These are phyloP conservation scores for Fusarium irregulare DNA, from an alignment of 2,329 filamentous ascomycete genomes.

Conservation along the genomic window DNA sequence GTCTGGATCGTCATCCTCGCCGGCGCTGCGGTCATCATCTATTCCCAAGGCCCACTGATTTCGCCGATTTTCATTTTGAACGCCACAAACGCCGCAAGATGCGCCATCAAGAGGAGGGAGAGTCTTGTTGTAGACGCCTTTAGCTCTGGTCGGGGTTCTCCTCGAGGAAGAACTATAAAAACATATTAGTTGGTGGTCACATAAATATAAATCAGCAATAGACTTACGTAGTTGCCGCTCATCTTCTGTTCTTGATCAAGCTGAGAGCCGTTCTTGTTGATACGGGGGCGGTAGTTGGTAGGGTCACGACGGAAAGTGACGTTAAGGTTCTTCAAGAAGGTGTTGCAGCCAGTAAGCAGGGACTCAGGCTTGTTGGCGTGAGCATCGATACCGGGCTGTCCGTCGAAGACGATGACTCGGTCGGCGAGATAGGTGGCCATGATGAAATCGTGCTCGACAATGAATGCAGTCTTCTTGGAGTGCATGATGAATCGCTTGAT, in stretches of 20 bases:
- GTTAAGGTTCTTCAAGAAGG: slow-evolving; percentile 94
- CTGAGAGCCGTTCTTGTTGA: slow-evolving; percentile 97
- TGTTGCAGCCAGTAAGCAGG: slow-evolving; percentile 94
- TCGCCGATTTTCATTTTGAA: slow-evolving; percentile 57
- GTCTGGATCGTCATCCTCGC: slow-evolving; percentile 75
- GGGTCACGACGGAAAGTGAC: slow-evolving; percentile 99
- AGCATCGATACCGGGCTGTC: slow-evolving; percentile 87
- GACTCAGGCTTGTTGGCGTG: slow-evolving; percentile 92
- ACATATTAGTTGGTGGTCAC: slow-evolving; percentile 25
- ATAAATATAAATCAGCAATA: neutral
- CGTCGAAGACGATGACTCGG: slow-evolving; percentile 98
- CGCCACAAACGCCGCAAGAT: slow-evolving; percentile 62
- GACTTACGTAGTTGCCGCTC: slow-evolving; percentile 86
- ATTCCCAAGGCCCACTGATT: slow-evolving; percentile 50
- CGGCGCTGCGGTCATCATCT: slow-evolving; percentile 62
- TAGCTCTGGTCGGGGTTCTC: slow-evolving; percentile 69
- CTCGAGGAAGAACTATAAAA: slow-evolving; percentile 88
- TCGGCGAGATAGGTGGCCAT: slow-evolving; percentile 86
- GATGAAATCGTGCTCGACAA: slow-evolving; percentile 99
- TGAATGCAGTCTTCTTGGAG: slow-evolving; percentile 98
- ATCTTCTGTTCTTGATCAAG: slow-evolving; percentile 98
- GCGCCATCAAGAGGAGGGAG: slow-evolving; percentile 49
- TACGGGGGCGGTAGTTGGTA: slow-evolving; percentile 94
- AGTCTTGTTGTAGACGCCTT: slow-evolving; percentile 56
- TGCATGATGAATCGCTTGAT: slow-evolving; percentile 99